Percentiles rank a stretch among this genome's conserved stretches.
phyloP scores from a whole-genome alignment of 2,329 filamentous ascomycete species.

The Phoma sp. region DNA sequence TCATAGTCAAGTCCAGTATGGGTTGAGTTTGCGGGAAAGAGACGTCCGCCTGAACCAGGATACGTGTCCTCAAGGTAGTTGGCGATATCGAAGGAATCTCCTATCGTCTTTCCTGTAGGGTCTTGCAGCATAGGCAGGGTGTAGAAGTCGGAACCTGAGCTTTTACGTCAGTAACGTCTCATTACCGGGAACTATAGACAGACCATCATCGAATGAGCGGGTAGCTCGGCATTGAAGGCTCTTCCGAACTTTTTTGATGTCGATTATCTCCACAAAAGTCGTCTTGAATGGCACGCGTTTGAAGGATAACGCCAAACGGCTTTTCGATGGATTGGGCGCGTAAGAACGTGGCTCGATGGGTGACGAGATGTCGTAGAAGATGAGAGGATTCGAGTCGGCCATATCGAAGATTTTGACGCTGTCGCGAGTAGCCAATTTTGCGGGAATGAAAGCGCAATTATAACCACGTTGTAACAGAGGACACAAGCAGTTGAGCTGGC shows the following conservation, averaged over 20 bases:
- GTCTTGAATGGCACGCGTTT: conserved; percentile 57
- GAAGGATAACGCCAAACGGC: conserved; percentile 57
- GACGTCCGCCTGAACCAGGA: conserved; percentile 53
- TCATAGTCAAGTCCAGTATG: conserved; percentile 49
- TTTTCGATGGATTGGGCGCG: conserved; percentile 59
- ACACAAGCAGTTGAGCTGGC: too few relatives aligned
- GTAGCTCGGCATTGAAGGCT: conserved; percentile 51
- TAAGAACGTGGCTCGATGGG: conserved; percentile 48
- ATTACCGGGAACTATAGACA: too few relatives aligned
- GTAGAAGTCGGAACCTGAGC: conserved; percentile 57
- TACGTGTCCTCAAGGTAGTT: conserved; percentile 62
- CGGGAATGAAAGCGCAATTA: background rate
- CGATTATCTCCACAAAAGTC: conserved; percentile 60
- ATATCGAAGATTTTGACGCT: background rate
- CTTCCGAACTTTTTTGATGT: conserved; percentile 54
- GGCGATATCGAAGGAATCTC: conserved; percentile 72
- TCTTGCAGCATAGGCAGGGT: conserved; percentile 66
- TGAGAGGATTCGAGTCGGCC: background rate
- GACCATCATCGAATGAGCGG: conserved; percentile 61
- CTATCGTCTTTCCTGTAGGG: conserved; percentile 52
- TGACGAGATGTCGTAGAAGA: conserved; percentile 58
- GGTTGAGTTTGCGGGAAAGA: conserved; percentile 55
- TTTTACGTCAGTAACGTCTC: background rate
- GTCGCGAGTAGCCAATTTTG: background rate
- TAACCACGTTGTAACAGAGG: background rate